Evolutionary conservation across 2,329 filamentous ascomycete species (phyloP).

Genomic region (Periconia digitata): DNA sequence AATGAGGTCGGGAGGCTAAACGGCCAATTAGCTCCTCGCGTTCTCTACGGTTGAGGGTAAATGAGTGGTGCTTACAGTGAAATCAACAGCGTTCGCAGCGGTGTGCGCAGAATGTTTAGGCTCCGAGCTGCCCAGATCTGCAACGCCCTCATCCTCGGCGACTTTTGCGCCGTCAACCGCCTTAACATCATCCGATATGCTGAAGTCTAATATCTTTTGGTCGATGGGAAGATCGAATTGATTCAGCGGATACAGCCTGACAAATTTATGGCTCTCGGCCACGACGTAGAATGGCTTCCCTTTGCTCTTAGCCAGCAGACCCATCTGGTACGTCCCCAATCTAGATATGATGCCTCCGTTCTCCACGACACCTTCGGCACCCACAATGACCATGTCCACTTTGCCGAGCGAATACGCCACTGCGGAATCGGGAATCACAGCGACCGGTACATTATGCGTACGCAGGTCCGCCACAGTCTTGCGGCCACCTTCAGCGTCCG

Average conservation of each 20-base stretch:
- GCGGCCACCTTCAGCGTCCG: conserved; percentile 61
- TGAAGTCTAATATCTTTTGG: conserved; percentile 76
- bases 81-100: conserved; percentile 63
- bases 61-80: conserved; percentile 56
- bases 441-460: conserved; percentile 75
- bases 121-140: conserved; percentile 31
- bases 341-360: conserved; percentile 91
- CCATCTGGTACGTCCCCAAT: conserved; percentile 85
- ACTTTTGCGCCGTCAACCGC: conserved; percentile 36
- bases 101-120: conserved; percentile 22
- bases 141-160: conserved; percentile 46
- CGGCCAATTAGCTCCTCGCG: conserved; percentile 7
- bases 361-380: conserved; percentile 83
- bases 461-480: conserved; percentile 72
- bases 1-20: conserved; percentile 67
- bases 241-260: conserved; percentile 78
- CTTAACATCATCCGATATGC: conserved; percentile 50
- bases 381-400: conserved; percentile 69
- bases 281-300: conserved; percentile 86
- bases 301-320: conserved; percentile 71
- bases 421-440: conserved; percentile 74
- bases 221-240: conserved; percentile 80
- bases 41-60: neutral
- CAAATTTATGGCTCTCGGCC: conserved; percentile 95
- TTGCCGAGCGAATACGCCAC: conserved; percentile 77